phyloP scores from a whole-genome alignment of 441 rosid species.

The Aquilaria agallochum region DNA sequence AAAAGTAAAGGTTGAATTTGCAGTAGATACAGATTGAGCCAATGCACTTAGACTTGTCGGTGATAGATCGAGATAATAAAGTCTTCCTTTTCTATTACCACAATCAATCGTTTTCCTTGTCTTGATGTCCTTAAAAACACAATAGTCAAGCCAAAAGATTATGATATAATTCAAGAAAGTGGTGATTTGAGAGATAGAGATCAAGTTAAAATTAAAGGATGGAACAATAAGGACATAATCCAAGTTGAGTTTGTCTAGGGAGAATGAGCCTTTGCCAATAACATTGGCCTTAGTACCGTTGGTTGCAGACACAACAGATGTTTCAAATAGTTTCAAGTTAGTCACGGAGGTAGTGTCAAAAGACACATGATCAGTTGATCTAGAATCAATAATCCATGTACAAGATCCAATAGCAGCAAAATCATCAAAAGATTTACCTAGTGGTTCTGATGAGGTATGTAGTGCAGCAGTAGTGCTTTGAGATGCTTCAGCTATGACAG shows the following conservation, averaged over 20 bases:
- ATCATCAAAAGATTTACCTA: background rate
- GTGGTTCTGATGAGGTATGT: no score
- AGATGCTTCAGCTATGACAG: background rate
- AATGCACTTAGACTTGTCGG: background rate
- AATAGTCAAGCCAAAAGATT: conserved; percentile 3
- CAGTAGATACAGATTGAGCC: no score
- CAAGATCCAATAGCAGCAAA: background rate
- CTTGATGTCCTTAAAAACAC: conserved; percentile 1
- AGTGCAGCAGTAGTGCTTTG: background rate
- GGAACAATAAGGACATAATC: background rate
- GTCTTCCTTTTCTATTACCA: conserved; percentile 5
- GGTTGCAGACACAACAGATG: background rate
- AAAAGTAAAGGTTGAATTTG: background rate
- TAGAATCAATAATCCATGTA: conserved; percentile 12
- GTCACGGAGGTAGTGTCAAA: background rate
- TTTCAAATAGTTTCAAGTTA: background rate
- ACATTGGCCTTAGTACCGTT: background rate
- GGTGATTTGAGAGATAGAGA: background rate
- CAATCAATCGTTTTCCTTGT: conserved; percentile 4
- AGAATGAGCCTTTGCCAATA: background rate
- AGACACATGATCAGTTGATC: background rate
- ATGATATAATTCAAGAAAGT: background rate
- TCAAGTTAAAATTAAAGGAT: background rate
- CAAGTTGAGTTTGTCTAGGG: background rate
- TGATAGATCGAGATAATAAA: conserved; percentile 3